A percentile compares a stretch with the other conserved stretches of the same genome.
Conservation (phyloP, 495 filamentous ascomycete species). For the Tuber brumale region DNA sequence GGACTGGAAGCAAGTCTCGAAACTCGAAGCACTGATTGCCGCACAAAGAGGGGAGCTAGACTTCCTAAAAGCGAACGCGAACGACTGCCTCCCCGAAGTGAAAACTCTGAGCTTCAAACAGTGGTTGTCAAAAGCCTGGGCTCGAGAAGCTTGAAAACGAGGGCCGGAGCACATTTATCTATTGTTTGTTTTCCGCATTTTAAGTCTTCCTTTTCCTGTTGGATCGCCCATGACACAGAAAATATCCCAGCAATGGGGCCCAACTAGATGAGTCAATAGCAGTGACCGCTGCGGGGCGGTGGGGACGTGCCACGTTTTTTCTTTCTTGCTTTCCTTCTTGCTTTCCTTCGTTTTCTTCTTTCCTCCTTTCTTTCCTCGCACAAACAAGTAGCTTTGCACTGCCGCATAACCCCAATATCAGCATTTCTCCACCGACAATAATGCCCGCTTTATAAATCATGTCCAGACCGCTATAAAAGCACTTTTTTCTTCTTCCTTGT, state of each 20-base stretch:
- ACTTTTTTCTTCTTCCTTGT: not conserved
- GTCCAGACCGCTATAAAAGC: not conserved
- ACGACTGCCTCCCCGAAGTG: slow-evolving; percentile 44
- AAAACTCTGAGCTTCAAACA: slow-evolving; percentile 47
- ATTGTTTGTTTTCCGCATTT: not conserved
- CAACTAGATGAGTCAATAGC: not conserved
- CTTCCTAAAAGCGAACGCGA: slow-evolving; percentile 47
- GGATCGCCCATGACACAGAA: not conserved
- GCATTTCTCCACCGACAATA: not conserved
- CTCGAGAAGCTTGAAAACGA: not conserved
- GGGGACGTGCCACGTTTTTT: not conserved
- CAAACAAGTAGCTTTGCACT: not conserved
- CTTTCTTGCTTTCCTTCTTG: not conserved
- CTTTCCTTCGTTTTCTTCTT: not conserved
- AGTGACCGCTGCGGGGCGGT: not conserved
- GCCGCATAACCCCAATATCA: not conserved
- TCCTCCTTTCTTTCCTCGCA: not conserved
- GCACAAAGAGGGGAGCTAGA: slow-evolving; percentile 50
- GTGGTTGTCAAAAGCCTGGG: slow-evolving; percentile 50
- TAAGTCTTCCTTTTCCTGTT: not conserved
- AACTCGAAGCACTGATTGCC: slow-evolving; percentile 48
- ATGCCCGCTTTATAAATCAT: not conserved
- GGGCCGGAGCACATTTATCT: not conserved
- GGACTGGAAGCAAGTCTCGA: slow-evolving; percentile 43
- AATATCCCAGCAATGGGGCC: not conserved